These are phyloP conservation scores for Lodderomyces metapsilosis DNA, from an alignment of 1,139 yeast genomes.

Conservation along the genomic window DNA sequence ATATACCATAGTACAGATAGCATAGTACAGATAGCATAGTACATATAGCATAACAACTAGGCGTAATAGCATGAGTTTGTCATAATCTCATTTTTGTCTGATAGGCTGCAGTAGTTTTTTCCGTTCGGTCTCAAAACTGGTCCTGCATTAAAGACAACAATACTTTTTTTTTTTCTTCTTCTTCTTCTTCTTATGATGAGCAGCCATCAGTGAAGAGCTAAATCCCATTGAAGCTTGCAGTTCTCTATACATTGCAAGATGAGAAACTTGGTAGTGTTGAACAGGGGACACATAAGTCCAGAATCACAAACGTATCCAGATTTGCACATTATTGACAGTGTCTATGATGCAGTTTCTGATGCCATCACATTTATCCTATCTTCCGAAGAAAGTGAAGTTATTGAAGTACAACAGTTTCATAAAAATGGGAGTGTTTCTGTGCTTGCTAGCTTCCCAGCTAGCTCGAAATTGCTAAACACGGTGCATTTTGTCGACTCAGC, in stretches of 20 bases:
- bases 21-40: too few species aligned
- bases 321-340: slow-evolving; percentile 53
- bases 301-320: slow-evolving; percentile 60
- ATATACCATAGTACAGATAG: too few species aligned
- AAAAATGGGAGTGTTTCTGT: slow-evolving; percentile 55
- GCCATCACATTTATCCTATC: slow-evolving; percentile 68
- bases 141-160: slow-evolving; percentile 1
- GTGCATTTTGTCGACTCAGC: slow-evolving; percentile 63
- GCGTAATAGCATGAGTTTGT: too few species aligned
- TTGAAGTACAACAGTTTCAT: slow-evolving; percentile 53
- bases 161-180: not conserved
- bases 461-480: slow-evolving; percentile 43
- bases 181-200: not conserved
- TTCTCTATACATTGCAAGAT: too few species aligned
- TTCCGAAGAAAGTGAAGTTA: slow-evolving; percentile 54
- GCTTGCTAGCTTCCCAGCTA: slow-evolving; percentile 56
- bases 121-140: not conserved
- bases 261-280: slow-evolving; percentile 60
- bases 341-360: slow-evolving; percentile 76
- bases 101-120: not conserved
- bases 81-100: too few species aligned
- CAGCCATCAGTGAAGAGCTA: not conserved
- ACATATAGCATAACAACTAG: too few species aligned
- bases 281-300: slow-evolving; percentile 53
- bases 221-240: not conserved